These are phyloP conservation scores for Salix arbutifolia DNA, from an alignment of 345 rosid species.

Conservation along the genomic window DNA sequence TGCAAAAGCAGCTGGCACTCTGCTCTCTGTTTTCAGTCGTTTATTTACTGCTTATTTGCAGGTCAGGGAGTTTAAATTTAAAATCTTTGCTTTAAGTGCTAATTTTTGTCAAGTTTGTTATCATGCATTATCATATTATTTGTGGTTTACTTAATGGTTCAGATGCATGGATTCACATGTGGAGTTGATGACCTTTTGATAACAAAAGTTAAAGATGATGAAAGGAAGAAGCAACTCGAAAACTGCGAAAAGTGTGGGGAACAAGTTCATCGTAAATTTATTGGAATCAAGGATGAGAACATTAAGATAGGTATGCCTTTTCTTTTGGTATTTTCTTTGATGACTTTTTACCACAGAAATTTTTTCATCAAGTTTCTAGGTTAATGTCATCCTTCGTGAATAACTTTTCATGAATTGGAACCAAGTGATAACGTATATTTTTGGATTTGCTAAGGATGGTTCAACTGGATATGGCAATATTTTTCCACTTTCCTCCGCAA, in stretches of 20 bases:
- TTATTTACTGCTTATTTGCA: constrained; percentile 85
- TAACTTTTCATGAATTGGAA: neutral
- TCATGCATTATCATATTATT: constrained; percentile 19
- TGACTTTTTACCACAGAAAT: neutral
- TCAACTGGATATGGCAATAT: neutral
- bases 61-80: constrained; percentile 36
- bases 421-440: neutral
- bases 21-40: constrained; percentile 86
- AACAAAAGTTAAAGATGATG: constrained; percentile 52
- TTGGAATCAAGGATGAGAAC: constrained; percentile 42
- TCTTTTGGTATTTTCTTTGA: neutral
- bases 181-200: constrained; percentile 95
- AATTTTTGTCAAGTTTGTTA: neutral
- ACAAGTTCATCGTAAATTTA: constrained; percentile 62
- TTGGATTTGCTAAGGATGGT: neutral
- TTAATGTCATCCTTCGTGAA: neutral
- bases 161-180: constrained; percentile 97
- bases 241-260: constrained; percentile 65
- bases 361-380: neutral
- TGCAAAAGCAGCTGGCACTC: constrained; percentile 73
- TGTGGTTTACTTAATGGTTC: constrained; percentile 33
- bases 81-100: neutral
- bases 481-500: neutral
- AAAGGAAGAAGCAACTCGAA: constrained; percentile 72
- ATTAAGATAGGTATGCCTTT: constrained; percentile 48